A percentile compares a stretch with the other conserved stretches of the same genome.
Conservation (phyloP, 2,329 filamentous ascomycete species). For the Fusarium odoratissimum region DNA sequence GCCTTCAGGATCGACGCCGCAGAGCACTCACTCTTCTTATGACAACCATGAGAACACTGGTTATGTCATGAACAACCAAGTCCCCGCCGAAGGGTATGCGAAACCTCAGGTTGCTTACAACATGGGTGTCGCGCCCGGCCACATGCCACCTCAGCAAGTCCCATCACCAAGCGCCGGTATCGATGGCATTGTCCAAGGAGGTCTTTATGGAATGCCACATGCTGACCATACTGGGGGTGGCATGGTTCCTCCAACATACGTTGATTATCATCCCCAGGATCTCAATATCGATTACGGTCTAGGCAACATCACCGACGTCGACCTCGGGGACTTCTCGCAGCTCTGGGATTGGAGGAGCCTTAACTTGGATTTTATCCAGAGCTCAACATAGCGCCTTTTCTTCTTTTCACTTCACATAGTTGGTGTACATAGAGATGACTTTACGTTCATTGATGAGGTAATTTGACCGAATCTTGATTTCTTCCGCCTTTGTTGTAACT, state of each 20-base stretch:
- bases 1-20: constrained; percentile 25
- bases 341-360: constrained; percentile 43
- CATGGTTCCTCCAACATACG: constrained; percentile 23
- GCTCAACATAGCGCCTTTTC: constrained; percentile 18
- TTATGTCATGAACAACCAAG: not conserved
- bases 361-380: constrained; percentile 40
- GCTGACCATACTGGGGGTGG: constrained; percentile 1
- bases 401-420: not conserved
- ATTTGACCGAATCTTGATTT: not conserved
- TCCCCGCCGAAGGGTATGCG: not conserved
- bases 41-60: constrained; percentile 13
- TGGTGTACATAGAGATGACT: constrained; percentile 27
- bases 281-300: constrained; percentile 22
- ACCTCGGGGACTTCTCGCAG: constrained; percentile 39
- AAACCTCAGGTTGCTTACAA: constrained; percentile 1
- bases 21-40: constrained; percentile 23
- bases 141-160: constrained; percentile 12
- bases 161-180: constrained; percentile 33
- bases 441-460: not conserved
- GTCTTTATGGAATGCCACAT: constrained; percentile 18
- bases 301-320: constrained; percentile 36
- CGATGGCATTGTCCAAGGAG: constrained; percentile 21
- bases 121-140: not conserved
- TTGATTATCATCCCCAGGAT: constrained; percentile 21
- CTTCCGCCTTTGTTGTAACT: not conserved